Base-by-base conservation (phyloP, 2,329 filamentous ascomycete genomes). In the Pseudopyrenochaeta lycopersici region DNA sequence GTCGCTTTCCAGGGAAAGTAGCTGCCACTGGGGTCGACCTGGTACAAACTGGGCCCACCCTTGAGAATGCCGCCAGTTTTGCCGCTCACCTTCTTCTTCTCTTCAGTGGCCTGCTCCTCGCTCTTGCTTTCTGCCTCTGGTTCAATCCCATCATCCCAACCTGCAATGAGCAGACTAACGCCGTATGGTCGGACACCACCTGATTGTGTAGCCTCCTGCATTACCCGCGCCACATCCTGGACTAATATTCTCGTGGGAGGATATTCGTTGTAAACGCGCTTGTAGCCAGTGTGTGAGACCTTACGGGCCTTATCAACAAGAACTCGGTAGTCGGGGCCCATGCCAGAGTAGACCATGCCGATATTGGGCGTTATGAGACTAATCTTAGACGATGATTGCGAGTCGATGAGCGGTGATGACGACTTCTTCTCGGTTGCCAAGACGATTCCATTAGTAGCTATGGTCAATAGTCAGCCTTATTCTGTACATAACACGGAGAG, bases 1-100 rank as follows among this genome's bases (percentile, higher is more conserved):
- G 95, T 99, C 36, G 95, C 95, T 84, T 99, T 99, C 95, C 95
- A 99, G 3, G 95, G 95, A 77, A 97, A 99, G 77, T 99, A 99
- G 77, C 91, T 96, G 66, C 95, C 95, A 63, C 92, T 97, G n/a
- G 95, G 95, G 76, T 99, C 95, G 66, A 99, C 95, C 81, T 99
- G 94, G 81, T 99, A 99, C 74, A 99, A 81, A 85, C 96, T 97
- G 42, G 95, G 95, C 5, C 95, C 94, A 46, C 95, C 94, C 82
- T 97, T 98, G 68, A 95, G 83, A 66, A 96, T 95, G 43, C 95
- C 95, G 23, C 94, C 95, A 20, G 95, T 98, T 86, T 98, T 97
- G 66, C 90, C 89, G 48, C 85, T 86, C 17, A 70, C 90, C 82
- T 92, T 90, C 78, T 90, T 87, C 76, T 87, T 85, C 60, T 86